Base-by-base conservation (phyloP, 257 asterid genomes). In the Solanum chilense region DNA sequence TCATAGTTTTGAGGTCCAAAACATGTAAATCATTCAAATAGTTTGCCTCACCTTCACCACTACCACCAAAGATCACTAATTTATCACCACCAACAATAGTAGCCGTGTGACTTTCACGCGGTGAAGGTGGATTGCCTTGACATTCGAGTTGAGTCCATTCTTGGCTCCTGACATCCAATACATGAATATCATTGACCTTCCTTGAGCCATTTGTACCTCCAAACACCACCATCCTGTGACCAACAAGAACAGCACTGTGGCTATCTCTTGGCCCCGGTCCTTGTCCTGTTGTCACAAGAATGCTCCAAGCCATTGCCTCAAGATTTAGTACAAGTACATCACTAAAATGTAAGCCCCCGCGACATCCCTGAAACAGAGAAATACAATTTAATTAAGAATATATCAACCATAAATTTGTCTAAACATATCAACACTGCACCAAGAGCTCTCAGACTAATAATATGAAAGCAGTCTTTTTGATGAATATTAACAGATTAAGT, bases 201-300 rank as follows among this genome's bases (percentile, higher is more conserved):
- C 91, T 92, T 6, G 91, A 91, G 35, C 99, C 99, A 85, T 97
- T 92, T 23, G 98, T 94, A 69, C 99, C 99, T 27, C 98, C 99
- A 85, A 97, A 97, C 2, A 97, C 94, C 5, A 94, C 84, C 98
- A 97, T 97, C 82, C 82, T 89, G 88, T 90, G 93, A 16, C 96
- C 99, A 27, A 97, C 92, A 6, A 95, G 86, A 1, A 90, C 94
- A 7, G 98, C 93, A 77, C 88, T 93, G 90, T 97, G 99, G 92
- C 99, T 97, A 91, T 97, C 99, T 7, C 98, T 89, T 1, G 98
- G 98, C 33, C 99, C 98, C 1, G 99, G 99, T 7, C 96, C 98
- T 82, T 86, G 87, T 83, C 99, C 99, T 7, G 91, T 88, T 3
- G 99, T 97, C 90, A 91, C 90, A 42, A 95, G 92, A 21, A 92